phyloP scores from a whole-genome alignment of 2,329 filamentous ascomycete genomes.

The Cladophialophora carrionii region DNA sequence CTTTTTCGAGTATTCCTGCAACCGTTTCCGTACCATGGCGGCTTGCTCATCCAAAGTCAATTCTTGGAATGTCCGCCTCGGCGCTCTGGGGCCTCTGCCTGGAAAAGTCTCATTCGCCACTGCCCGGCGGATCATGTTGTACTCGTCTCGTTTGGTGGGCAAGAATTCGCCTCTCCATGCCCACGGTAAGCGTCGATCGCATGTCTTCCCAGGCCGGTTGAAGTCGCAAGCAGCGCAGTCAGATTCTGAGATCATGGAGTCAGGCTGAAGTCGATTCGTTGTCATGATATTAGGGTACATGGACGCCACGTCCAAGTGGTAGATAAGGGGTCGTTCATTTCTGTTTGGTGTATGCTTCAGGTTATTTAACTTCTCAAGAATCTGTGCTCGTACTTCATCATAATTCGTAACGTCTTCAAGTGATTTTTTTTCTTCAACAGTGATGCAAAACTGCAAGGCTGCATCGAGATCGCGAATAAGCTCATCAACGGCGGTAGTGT shows the following conservation, averaged over 20 bases:
- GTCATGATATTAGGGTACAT: constrained; percentile 99
- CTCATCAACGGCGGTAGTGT: constrained; percentile 85
- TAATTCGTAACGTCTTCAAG: constrained; percentile 80
- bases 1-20: constrained; percentile 94
- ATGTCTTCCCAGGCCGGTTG: constrained; percentile 95
- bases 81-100: constrained; percentile 71
- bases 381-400: constrained; percentile 81
- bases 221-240: constrained; percentile 98
- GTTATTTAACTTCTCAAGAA: constrained; percentile 68
- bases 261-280: constrained; percentile 92
- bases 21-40: constrained; percentile 75
- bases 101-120: constrained; percentile 93
- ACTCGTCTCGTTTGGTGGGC: constrained; percentile 93
- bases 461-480: constrained; percentile 82
- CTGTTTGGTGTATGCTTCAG: constrained; percentile 83
- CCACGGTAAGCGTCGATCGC: constrained; percentile 92
- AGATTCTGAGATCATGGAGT: constrained; percentile 97
- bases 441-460: constrained; percentile 84
- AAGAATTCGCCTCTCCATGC: constrained; percentile 97
- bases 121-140: constrained; percentile 96
- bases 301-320: constrained; percentile 96
- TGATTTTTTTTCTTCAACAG: constrained; percentile 80
- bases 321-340: constrained; percentile 84
- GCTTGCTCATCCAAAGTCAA: constrained; percentile 82
- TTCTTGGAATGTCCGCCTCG: constrained; percentile 76